Conservation (phyloP, 768 basidiomycete species). For the Agaricus subrufescens region DNA sequence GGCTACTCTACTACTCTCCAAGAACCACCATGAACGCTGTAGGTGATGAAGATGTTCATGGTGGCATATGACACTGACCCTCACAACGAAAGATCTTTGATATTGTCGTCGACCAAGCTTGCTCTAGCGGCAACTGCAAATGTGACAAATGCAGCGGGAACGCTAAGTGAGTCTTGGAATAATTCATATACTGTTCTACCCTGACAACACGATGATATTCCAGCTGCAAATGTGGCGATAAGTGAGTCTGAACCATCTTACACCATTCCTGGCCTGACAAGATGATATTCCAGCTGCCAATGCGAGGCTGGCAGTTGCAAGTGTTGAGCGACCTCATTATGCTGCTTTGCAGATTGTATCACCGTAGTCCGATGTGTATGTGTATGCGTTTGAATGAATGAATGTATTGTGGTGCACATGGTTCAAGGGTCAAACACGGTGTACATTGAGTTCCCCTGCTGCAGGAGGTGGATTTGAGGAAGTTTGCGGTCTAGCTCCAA, state of each 20-base stretch:
- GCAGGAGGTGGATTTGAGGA: not conserved
- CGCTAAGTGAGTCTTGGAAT: not conserved
- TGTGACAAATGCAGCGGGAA: not conserved
- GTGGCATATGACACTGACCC: constrained; percentile 10
- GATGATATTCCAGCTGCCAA: not conserved
- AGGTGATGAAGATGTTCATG: constrained; percentile 9
- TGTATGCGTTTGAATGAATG: not conserved
- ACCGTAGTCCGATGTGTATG: not conserved
- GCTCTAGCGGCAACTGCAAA: constrained; percentile 30
- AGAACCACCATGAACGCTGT: constrained; percentile 10
- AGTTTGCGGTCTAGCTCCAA: not conserved
- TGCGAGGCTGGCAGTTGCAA: constrained; percentile 65
- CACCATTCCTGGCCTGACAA: not conserved
- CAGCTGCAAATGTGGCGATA: constrained; percentile 35
- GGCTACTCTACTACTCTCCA: constrained; percentile 6
- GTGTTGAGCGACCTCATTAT: constrained; percentile 36
- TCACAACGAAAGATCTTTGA: constrained; percentile 24
- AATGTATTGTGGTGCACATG: not conserved
- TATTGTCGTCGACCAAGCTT: constrained; percentile 40
- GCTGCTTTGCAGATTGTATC: not conserved
- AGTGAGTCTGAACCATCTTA: not conserved
- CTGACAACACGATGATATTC: not conserved
- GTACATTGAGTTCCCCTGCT: not conserved
- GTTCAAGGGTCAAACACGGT: not conserved
- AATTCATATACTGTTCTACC: not conserved